These are phyloP conservation scores for Hypoxylon sp. DNA, from an alignment of 2,329 filamentous ascomycete species.

Conservation along the genomic window DNA sequence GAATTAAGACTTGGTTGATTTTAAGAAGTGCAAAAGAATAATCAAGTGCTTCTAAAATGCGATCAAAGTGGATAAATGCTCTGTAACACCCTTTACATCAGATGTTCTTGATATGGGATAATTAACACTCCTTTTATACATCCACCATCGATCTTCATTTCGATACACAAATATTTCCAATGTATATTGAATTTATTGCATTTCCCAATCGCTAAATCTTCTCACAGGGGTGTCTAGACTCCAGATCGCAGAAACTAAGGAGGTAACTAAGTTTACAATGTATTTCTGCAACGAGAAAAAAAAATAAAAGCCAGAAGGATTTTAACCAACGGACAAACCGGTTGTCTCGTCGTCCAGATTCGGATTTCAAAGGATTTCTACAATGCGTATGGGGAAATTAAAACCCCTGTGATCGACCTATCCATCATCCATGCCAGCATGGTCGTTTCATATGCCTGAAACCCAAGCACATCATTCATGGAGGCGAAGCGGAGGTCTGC, in stretches of 20 bases:
- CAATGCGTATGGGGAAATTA: conserved; percentile 31
- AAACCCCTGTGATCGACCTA: conserved; percentile 31
- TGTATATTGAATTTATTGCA: too few species aligned
- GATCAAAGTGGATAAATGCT: too few species aligned
- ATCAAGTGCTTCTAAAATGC: too few species aligned
- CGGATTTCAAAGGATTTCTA: conserved; percentile 26
- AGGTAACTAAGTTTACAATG: too few species aligned
- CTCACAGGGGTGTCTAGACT: too few species aligned
- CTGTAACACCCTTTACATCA: conserved; percentile 1
- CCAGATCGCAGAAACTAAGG: too few species aligned
- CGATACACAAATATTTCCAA: too few species aligned
- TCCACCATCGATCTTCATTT: conserved; percentile 9
- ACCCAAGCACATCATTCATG: conserved; percentile 33
- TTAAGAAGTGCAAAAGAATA: too few species aligned
- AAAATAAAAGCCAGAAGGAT: conserved; percentile 20
- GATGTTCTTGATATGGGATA: conserved; percentile 16
- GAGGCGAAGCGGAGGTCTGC: conserved; percentile 13
- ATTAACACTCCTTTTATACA: conserved; percentile 10
- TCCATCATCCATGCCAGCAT: conserved; percentile 30
- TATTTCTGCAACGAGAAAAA: too few species aligned
- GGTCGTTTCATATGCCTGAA: conserved; percentile 41
- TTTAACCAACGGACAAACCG: neutral
- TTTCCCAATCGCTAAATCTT: too few species aligned
- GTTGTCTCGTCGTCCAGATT: conserved; percentile 25
- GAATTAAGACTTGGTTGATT: too few species aligned